These are phyloP conservation scores for Alternaria longipes DNA, from an alignment of 2,329 filamentous ascomycete species.

Conservation along the genomic window DNA sequence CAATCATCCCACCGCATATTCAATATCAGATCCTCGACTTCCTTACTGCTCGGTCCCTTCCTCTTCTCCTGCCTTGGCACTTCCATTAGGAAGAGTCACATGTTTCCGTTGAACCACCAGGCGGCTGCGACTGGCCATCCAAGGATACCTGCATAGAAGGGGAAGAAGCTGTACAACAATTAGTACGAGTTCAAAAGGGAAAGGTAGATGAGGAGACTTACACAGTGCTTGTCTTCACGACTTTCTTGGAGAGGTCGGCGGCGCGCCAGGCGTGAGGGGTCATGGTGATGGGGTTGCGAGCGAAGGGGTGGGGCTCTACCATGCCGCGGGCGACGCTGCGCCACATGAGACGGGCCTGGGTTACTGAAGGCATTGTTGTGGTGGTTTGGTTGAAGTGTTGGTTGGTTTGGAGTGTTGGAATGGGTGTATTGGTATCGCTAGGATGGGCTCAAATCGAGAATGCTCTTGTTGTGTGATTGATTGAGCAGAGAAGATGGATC, in stretches of 20 bases:
- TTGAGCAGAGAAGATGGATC: neutral
- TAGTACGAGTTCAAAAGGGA: neutral
- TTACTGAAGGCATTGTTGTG: constrained; percentile 43
- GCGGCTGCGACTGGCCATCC: constrained; percentile 46
- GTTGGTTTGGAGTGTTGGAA: neutral
- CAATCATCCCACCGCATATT: constrained; percentile 46
- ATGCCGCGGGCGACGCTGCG: constrained; percentile 44
- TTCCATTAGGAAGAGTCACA: constrained; percentile 41
- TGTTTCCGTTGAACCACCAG: constrained; percentile 36
- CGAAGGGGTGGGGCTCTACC: constrained; percentile 49
- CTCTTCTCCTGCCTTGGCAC: neutral
- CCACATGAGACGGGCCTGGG: constrained; percentile 43
- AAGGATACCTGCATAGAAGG: constrained; percentile 38
- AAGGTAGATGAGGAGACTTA: constrained; percentile 25
- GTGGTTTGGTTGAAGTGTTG: neutral
- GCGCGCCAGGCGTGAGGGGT: constrained; percentile 38
- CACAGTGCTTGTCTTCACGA: constrained; percentile 37
- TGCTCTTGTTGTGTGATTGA: neutral
- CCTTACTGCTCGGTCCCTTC: constrained; percentile 25
- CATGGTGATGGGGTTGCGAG: constrained; percentile 40
- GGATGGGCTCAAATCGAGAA: neutral
- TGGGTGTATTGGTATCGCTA: neutral
- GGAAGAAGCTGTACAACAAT: constrained; percentile 36
- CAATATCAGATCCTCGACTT: constrained; percentile 38
- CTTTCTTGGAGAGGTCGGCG: constrained; percentile 31